Conservation (phyloP, 1,139 yeast genomes). For the Hyphopichia wangnamkhiaoensis region DNA sequence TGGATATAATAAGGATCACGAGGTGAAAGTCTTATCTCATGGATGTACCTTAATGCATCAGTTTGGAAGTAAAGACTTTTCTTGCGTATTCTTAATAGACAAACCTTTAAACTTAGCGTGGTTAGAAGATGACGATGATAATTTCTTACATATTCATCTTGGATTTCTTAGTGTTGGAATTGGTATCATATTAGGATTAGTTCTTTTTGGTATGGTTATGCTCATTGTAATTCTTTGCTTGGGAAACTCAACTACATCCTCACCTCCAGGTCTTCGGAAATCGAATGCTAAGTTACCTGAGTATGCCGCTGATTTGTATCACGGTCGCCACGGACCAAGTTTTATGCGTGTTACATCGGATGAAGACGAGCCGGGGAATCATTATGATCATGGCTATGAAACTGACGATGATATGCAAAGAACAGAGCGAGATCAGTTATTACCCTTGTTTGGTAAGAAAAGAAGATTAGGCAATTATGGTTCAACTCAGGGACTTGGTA, state of each 20-base stretch:
- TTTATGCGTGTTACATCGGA: slow-evolving; percentile 42
- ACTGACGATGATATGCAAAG: slow-evolving; percentile 44
- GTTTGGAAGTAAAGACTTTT: slow-evolving; percentile 12
- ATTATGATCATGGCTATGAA: slow-evolving; percentile 45
- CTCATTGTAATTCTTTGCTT: slow-evolving; percentile 29
- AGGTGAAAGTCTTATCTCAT: slow-evolving; percentile 61
- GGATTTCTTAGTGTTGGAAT: slow-evolving; percentile 68
- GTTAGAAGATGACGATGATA: slow-evolving; percentile 48
- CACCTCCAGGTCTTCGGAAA: background rate
- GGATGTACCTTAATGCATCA: slow-evolving; percentile 60
- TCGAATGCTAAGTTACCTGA: background rate
- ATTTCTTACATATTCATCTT: slow-evolving; percentile 54
- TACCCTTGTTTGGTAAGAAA: slow-evolving; percentile 25
- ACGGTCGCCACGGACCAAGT: slow-evolving; percentile 15
- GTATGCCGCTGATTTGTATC: background rate
- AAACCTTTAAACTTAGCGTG: slow-evolving; percentile 58
- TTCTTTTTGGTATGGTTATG: slow-evolving; percentile 37
- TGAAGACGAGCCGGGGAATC: slow-evolving; percentile 23
- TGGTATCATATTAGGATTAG: slow-evolving; percentile 63
- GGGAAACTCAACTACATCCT: slow-evolving; percentile 17
- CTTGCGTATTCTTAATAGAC: slow-evolving; percentile 74
- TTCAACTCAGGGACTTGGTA: slow-evolving; percentile 10
- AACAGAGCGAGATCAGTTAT: slow-evolving; percentile 33
- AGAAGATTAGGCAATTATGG: slow-evolving; percentile 20
- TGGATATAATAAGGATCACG: slow-evolving; percentile 56